Evolutionary conservation across 2,329 filamentous ascomycete species (phyloP).

Genomic region (Trichoderma sp.): DNA sequence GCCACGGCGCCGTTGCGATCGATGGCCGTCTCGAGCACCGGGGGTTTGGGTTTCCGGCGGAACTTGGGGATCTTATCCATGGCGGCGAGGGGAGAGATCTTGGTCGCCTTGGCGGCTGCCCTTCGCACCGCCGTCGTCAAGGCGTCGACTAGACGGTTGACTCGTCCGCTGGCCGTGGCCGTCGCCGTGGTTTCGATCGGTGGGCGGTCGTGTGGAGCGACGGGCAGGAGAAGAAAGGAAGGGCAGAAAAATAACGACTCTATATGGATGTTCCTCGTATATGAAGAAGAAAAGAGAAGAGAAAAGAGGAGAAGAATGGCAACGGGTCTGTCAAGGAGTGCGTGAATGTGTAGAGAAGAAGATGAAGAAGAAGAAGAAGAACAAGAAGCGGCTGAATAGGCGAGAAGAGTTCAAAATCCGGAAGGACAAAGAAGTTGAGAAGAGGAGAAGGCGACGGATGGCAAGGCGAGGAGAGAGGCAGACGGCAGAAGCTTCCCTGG

Average conservation of each 20-base stretch:
- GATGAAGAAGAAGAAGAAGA: neutral
- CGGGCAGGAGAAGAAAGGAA: neutral
- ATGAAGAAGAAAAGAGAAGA: neutral
- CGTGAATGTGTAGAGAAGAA: conserved; percentile 9
- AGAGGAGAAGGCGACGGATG: conserved; percentile 11
- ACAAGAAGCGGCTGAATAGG: neutral
- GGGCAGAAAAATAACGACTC: neutral
- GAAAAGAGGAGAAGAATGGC: neutral
- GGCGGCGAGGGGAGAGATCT: conserved; percentile 23
- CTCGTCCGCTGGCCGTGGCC: conserved; percentile 3
- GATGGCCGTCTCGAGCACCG: conserved; percentile 47
- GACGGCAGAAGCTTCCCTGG: neutral
- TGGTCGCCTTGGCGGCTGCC: conserved; percentile 40
- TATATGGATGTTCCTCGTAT: conserved; percentile 7
- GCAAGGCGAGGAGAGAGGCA: neutral
- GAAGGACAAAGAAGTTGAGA: conserved; percentile 2
- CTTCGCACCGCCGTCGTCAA: conserved; percentile 27
- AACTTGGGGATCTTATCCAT: conserved; percentile 50
- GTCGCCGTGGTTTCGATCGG: conserved; percentile 8
- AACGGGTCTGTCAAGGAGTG: conserved; percentile 13
- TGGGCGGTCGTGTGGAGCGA: conserved; percentile 30
- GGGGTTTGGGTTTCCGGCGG: conserved; percentile 49
- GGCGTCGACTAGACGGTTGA: conserved; percentile 67
- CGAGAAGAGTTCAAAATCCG: neutral
- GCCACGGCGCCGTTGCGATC: conserved; percentile 40